Evolutionary conservation across 108 stramenopile species (phyloP).

Genomic region (Fistulifera pelliculosa): DNA sequence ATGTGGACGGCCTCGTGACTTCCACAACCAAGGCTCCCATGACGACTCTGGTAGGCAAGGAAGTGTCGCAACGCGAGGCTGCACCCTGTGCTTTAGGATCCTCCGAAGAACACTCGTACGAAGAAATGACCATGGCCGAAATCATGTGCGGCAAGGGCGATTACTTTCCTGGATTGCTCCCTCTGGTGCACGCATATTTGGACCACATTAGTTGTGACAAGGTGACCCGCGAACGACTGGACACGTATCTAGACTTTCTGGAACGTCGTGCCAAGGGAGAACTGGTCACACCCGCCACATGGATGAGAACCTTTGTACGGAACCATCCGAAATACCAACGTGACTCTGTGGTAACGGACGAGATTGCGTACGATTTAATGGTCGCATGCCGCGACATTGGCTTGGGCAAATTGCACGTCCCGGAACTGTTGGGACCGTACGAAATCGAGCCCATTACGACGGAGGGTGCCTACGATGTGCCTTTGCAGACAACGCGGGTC

Average conservation of each 20-base stretch:
- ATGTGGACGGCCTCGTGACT: constrained; percentile 14
- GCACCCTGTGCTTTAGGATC: constrained; percentile 66
- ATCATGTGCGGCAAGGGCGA: constrained; percentile 96
- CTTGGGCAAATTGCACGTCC: constrained; percentile 65
- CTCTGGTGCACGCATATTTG: constrained; percentile 91
- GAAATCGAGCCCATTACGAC: constrained; percentile 61
- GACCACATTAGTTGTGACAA: constrained; percentile 90
- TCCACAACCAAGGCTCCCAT: too few species aligned
- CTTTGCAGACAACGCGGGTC: constrained; percentile 57
- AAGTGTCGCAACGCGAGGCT: constrained; percentile 43
- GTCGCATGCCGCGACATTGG: constrained; percentile 83
- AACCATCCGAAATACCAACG: constrained; percentile 89
- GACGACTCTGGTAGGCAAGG: not conserved
- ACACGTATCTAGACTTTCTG: constrained; percentile 78
- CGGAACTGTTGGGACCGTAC: constrained; percentile 68
- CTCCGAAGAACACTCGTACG: constrained; percentile 81
- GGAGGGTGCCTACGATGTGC: constrained; percentile 73
- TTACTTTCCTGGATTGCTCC: constrained; percentile 96
- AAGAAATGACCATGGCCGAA: constrained; percentile 96
- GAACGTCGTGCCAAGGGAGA: constrained; percentile 85
- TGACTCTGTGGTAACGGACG: constrained; percentile 87
- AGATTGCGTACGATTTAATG: constrained; percentile 88
- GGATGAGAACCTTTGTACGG: constrained; percentile 89
- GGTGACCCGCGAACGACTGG: constrained; percentile 60
- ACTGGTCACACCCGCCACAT: constrained; percentile 89